phyloP scores from a whole-genome alignment of 176 grass and related monocot genomes.

The Thinopyrum elongatum region DNA sequence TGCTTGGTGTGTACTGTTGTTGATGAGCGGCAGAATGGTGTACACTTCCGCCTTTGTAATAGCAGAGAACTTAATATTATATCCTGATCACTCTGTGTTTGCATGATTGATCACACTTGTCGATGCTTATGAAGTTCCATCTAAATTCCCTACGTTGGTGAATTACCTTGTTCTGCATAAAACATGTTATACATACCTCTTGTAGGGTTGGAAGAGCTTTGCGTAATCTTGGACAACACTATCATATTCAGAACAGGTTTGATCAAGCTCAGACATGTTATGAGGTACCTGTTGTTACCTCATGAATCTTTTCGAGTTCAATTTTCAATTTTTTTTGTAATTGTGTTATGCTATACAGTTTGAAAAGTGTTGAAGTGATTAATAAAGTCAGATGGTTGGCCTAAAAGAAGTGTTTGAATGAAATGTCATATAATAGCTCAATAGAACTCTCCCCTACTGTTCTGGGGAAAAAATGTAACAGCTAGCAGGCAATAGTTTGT shows the following conservation, averaged over 20 bases:
- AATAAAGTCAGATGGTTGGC: too few species aligned
- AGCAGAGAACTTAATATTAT: background rate
- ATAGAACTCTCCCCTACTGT: background rate
- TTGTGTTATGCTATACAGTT: background rate
- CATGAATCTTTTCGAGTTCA: background rate
- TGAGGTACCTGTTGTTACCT: constrained; percentile 54
- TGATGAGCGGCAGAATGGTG: background rate
- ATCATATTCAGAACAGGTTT: constrained; percentile 65
- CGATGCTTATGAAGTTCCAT: background rate
- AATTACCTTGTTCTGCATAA: background rate
- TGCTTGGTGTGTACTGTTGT: background rate
- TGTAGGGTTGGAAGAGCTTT: constrained; percentile 73
- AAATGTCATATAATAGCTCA: constrained; percentile 5
- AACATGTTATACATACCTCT: constrained; percentile 24
- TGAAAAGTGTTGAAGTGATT: background rate
- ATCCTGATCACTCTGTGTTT: background rate
- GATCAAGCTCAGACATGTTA: constrained; percentile 73
- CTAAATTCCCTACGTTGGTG: background rate
- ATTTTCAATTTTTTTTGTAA: background rate
- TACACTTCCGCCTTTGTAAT: background rate
- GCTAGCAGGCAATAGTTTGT: constrained; percentile 7
- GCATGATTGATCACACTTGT: constrained; percentile 16
- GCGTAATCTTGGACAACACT: constrained; percentile 75
- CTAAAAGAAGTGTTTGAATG: background rate
- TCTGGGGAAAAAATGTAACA: background rate